Base-by-base conservation (phyloP, 2,329 filamentous ascomycete species). In the Trichoderma brevicompactum region DNA sequence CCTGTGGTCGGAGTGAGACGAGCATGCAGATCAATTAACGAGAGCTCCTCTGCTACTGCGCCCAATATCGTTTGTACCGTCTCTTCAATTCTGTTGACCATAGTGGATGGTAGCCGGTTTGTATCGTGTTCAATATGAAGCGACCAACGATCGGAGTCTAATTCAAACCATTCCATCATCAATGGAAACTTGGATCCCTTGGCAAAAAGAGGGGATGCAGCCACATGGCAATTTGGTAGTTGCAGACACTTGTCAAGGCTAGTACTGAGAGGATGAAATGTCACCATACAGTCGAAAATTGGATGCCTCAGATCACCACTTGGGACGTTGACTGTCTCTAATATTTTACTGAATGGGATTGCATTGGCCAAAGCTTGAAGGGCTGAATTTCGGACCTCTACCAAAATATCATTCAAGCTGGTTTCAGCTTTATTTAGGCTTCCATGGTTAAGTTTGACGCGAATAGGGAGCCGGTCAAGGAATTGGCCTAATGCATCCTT, bases 141-240 rank as follows among this genome's bases (percentile, higher is more conserved):
- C n/a, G 48, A 49, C 64, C 64, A 65, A 7, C 32, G 38, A 19
- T 62, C 48, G 5, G 44, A 13, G 10, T 40, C 64, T 3, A 62
- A 48, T 28, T 65, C 64, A 23, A 65, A 65, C 64, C 64, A 65
- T 23, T 65, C 64, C 17, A 65, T 10, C 64, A 65, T 65, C 13
- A 65, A 38, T 13, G 64, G 64, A 10, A 65, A 65, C 19, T 65
- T 65, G 12, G 64, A n/a, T 28, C 64, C 64, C 23, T 62, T 32
- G 28, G 64, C 48, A 19, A 65, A 65, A n/a, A n/a, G 40, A 10
- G 64, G 56, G 7, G 64, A 55, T 32, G 19, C 38, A 1, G 48
- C n/a, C 1, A 62, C 64, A 1, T 52, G 12, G 49, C 64, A 65
- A 7, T 10, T 32, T 1, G 49, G 54, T 13, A 65, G n/a, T 28